phyloP scores from a whole-genome alignment of 2,329 filamentous ascomycete species.

The Blumeria graminis region DNA sequence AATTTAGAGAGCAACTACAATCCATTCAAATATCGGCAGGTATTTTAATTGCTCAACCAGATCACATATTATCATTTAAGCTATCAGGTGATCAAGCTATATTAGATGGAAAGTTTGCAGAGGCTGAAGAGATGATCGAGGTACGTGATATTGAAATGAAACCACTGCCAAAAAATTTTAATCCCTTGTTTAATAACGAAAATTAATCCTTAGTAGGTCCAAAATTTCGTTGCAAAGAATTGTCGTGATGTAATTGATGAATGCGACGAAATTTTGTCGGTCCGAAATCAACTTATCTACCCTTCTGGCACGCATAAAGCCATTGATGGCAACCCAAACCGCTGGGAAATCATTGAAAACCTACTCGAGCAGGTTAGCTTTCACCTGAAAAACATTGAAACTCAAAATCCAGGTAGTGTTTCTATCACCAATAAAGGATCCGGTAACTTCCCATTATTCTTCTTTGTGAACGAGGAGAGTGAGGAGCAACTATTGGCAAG shows the following conservation, averaged over 20 bases:
- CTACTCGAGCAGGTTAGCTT: conserved; percentile 13
- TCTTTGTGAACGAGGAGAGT: conserved; percentile 20
- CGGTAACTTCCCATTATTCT: conserved; percentile 22
- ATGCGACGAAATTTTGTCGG: conserved; percentile 18
- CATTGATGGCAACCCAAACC: conserved; percentile 17
- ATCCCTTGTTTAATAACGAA: not conserved
- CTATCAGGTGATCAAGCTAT: conserved; percentile 24
- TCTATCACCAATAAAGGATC: conserved; percentile 17
- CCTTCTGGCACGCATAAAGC: conserved; percentile 16
- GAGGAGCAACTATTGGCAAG: conserved; percentile 14
- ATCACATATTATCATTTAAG: conserved; percentile 28
- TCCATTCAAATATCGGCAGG: conserved; percentile 13
- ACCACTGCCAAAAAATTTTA: not conserved
- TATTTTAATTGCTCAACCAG: conserved; percentile 24
- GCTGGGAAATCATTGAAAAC: conserved; percentile 15
- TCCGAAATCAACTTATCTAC: conserved; percentile 19
- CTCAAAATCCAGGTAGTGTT: conserved; percentile 18
- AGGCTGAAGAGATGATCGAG: conserved; percentile 20
- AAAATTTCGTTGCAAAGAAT: conserved; percentile 19
- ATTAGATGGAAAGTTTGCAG: conserved; percentile 16
- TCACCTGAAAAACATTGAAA: conserved; percentile 16
- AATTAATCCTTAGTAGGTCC: conserved; percentile 9
- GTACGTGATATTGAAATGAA: not conserved
- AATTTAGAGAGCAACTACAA: conserved; percentile 17
- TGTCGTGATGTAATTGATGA: conserved; percentile 29